A percentile compares a stretch with the other conserved stretches of the same genome.
Conservation (phyloP, 2,329 filamentous ascomycete species). For the Podosphaera leucotricha region DNA sequence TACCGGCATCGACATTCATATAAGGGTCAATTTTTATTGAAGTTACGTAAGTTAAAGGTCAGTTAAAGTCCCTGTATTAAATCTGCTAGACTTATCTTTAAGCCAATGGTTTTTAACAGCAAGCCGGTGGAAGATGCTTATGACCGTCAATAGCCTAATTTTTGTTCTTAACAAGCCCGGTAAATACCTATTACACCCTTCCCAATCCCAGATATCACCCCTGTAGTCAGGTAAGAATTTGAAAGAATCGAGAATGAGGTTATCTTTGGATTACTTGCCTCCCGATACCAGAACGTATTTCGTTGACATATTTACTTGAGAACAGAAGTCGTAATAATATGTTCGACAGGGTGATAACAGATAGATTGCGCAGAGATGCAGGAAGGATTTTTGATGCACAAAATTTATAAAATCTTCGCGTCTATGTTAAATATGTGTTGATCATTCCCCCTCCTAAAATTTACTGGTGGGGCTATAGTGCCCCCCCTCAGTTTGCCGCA, state of each 20-base stretch:
- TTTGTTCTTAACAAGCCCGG: not conserved
- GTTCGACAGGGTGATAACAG: no score
- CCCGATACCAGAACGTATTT: constrained; percentile 65
- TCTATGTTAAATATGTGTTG: no score
- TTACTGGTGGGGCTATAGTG: no score
- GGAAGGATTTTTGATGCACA: no score
- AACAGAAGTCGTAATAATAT: not conserved
- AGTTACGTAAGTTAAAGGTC: constrained; percentile 25
- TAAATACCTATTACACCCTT: constrained; percentile 42
- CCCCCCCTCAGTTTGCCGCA: no score
- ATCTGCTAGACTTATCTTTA: constrained; percentile 36
- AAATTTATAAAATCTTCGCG: no score
- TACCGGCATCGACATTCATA: constrained; percentile 54
- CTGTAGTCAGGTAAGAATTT: constrained; percentile 10
- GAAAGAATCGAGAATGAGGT: constrained; percentile 1
- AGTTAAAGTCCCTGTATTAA: constrained; percentile 7
- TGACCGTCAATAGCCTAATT: constrained; percentile 5
- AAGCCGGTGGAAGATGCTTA: constrained; percentile 47
- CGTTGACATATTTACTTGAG: constrained; percentile 22
- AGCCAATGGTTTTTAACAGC: constrained; percentile 56
- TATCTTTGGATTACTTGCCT: constrained; percentile 22
- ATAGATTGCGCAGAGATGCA: no score
- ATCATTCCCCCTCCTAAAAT: no score
- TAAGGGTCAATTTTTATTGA: constrained; percentile 52
- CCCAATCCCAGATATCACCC: constrained; percentile 31